Percentiles rank a stretch among this genome's conserved stretches.
Conservation (phyloP, 305 asterid genomes). For the Fraxinus angustifolia region DNA sequence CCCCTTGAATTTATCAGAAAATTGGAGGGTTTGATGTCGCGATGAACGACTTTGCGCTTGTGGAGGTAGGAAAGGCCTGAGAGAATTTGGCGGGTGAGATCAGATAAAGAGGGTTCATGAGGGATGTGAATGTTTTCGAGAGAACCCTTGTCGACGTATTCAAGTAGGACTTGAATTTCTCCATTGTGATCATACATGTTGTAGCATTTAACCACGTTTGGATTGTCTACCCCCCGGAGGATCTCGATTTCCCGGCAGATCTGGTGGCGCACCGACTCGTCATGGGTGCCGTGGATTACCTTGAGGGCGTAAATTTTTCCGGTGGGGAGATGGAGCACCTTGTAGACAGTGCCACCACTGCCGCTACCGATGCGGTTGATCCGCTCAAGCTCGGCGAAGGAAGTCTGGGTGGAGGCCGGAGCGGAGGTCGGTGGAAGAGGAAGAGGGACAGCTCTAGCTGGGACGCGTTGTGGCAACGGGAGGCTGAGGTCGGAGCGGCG, state of each 20-base stretch:
- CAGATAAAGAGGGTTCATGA: conserved; percentile 53
- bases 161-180: conserved; percentile 79
- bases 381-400: conserved; percentile 68
- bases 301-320: conserved; percentile 64
- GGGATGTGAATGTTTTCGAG: conserved; percentile 63
- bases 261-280: conserved; percentile 69
- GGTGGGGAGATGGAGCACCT: conserved; percentile 74
- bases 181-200: conserved; percentile 66
- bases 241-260: conserved; percentile 93
- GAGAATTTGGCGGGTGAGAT: conserved; percentile 68
- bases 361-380: conserved; percentile 84
- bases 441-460: conserved; percentile 61
- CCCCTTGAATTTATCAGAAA: conserved; percentile 54
- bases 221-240: conserved; percentile 83
- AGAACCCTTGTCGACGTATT: conserved; percentile 82
- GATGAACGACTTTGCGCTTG: conserved; percentile 70
- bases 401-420: conserved; percentile 19
- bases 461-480: conserved; percentile 66
- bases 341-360: conserved; percentile 87
- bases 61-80: conserved; percentile 71
- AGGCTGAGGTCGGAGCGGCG: conserved; percentile 61
- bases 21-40: conserved; percentile 91
- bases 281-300: conserved; percentile 79
- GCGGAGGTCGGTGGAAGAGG: conserved; percentile 53
- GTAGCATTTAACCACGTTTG: conserved; percentile 74